These are phyloP conservation scores for Rhizoctonia solani DNA, from an alignment of 1,284 basidiomycete genomes.

Conservation along the genomic window DNA sequence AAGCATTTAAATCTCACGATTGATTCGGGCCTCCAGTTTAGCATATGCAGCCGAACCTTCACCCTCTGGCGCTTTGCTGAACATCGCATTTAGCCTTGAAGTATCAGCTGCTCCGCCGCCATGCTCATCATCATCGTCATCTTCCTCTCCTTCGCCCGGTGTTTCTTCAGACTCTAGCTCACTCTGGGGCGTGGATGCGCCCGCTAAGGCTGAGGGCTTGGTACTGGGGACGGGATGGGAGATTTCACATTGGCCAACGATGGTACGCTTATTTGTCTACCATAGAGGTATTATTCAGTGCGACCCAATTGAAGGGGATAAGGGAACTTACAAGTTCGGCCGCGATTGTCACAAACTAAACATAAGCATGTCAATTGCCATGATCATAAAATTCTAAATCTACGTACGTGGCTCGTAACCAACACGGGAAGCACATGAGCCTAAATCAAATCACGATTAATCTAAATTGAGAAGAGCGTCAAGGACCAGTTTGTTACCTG, in stretches of 20 bases:
- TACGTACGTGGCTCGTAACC: conserved; percentile 85
- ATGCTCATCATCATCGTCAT: conserved; percentile 58
- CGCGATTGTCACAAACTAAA: conserved; percentile 84
- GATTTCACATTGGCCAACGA: conserved; percentile 96
- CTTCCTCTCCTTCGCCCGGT: conserved; percentile 43
- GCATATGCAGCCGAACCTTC: conserved; percentile 53
- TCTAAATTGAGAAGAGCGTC: neutral
- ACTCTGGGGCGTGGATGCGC: conserved; percentile 21
- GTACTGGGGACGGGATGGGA: conserved; percentile 76
- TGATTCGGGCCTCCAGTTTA: conserved; percentile 65
- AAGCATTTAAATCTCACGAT: conserved; percentile 53
- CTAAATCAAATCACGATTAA: conserved; percentile 47
- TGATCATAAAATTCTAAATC: neutral
- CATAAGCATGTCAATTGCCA: neutral
- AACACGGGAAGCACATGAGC: conserved; percentile 87
- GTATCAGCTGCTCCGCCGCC: conserved; percentile 46
- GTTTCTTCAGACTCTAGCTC: conserved; percentile 35
- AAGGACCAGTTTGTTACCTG: conserved; percentile 46
- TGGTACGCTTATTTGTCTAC: conserved; percentile 74
- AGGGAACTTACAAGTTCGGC: conserved; percentile 74
- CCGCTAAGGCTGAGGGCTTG: conserved; percentile 42
- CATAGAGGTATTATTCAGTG: conserved; percentile 14
- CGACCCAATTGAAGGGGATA: conserved; percentile 20
- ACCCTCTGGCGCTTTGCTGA: conserved; percentile 58
- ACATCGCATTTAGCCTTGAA: conserved; percentile 64